These are phyloP conservation scores for Allantophomopsis cytisporea DNA, from an alignment of 2,329 filamentous ascomycete genomes.

Conservation along the genomic window DNA sequence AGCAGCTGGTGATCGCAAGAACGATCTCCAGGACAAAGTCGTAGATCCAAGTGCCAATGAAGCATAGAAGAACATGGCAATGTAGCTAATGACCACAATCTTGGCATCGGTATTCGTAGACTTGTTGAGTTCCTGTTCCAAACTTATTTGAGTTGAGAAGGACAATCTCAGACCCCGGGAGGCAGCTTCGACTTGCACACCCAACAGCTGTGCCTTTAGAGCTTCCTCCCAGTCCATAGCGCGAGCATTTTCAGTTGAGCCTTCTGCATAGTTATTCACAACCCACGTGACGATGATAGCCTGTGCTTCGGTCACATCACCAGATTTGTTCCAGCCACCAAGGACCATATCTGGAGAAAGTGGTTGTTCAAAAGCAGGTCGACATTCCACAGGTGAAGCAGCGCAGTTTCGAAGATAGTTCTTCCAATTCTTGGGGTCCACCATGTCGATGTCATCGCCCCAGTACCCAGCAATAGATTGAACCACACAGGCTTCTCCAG, in stretches of 20 bases:
- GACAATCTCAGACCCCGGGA: conserved; percentile 73
- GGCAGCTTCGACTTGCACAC: conserved; percentile 68
- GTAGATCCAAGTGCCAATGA: conserved; percentile 86
- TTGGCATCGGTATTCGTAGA: conserved; percentile 97
- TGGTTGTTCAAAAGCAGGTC: conserved; percentile 81
- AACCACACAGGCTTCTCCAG: conserved; percentile 76
- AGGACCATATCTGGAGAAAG: conserved; percentile 76
- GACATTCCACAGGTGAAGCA: conserved; percentile 67
- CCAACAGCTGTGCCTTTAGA: conserved; percentile 58
- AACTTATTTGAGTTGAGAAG: conserved; percentile 88
- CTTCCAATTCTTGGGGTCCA: conserved; percentile 57
- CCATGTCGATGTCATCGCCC: conserved; percentile 46
- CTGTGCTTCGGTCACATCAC: conserved; percentile 55
- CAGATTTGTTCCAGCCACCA: conserved; percentile 58
- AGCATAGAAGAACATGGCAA: conserved; percentile 98
- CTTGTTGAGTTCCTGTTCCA: conserved; percentile 94
- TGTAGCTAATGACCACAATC: conserved; percentile 90
- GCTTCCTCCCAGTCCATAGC: conserved; percentile 86
- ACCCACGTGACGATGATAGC: conserved; percentile 93
- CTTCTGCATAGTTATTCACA: conserved; percentile 72
- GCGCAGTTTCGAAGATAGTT: conserved; percentile 60
- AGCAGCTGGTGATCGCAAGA: conserved; percentile 71
- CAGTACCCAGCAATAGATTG: conserved; percentile 91
- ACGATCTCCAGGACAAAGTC: conserved; percentile 60
- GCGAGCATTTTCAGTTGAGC: conserved; percentile 50